Evolutionary conservation across 352 stramenopile genomes (phyloP), one percentile per base, ranked within the genome.

Genomic region (Phytophthora pistaciae): DNA sequence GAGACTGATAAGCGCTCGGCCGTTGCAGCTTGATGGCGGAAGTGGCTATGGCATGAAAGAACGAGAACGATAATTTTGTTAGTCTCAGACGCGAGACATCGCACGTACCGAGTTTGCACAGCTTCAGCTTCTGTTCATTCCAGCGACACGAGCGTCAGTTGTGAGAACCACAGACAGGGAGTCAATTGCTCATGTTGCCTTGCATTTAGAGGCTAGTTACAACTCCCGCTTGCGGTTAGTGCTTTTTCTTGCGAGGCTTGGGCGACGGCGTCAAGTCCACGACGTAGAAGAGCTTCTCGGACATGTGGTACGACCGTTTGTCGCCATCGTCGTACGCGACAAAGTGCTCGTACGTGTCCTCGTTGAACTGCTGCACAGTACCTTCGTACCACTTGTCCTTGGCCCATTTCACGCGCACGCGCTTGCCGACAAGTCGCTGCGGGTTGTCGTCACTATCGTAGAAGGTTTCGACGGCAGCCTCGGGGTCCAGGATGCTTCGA

Each of bases 301-400:
- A 91, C 89, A 97, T 97, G 63, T 90, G 89, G 59, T 97, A 97
- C 56, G 86, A 91, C 21, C 90, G 84, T 75, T 91, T 87, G 74
- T 97, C 91, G 52, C 91, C 91, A 44, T 97, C 91, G 66, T 97
- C 89, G 66, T 97, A 97, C 42, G 83, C 74, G 27, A 97, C 87
- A 40, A 89, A 83, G 64, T 97, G 91, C 55, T 96, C 88, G 70
- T 93, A 95, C 48, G 84, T 87, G 9, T 77, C 75, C 40, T 94
- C 86, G 60, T 97, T 84, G 65, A 96, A 97, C 31, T 79, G 75
- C 62, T 93, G 75, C 11, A 97, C 89, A 31, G 56, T 61, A 13
- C 91, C 91, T 75, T 94, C 85, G 56, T 97, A 97, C 89, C 89
- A 97, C 65, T 96, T 95, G 62, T 97, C 89, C 50, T 95, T 94